Evolutionary conservation across 768 basidiomycete species (phyloP).

Genomic region (Mycena galericulata): DNA sequence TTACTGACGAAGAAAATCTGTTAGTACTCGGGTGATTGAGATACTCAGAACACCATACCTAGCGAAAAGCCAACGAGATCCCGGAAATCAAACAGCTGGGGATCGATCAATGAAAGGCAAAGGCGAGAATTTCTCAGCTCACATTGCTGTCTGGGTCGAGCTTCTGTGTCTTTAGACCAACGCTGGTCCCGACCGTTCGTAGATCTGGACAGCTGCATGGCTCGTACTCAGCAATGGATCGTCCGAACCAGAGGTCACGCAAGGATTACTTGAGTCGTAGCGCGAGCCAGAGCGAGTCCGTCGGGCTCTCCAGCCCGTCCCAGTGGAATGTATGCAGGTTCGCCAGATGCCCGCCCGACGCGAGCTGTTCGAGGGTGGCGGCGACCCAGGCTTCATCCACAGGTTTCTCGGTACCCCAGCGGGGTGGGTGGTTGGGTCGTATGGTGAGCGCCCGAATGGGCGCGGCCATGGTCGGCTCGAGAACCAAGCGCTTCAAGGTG

Average conservation of each 20-base stretch:
- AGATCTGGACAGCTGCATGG: conserved; percentile 32
- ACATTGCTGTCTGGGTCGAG: conserved; percentile 31
- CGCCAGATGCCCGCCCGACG: conserved; percentile 18
- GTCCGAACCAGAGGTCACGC: neutral
- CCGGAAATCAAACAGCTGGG: conserved; percentile 33
- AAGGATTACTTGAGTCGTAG: conserved; percentile 29
- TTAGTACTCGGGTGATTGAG: no score
- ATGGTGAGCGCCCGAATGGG: conserved; percentile 21
- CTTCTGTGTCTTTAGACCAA: conserved; percentile 32
- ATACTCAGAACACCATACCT: neutral
- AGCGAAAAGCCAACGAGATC: conserved; percentile 34
- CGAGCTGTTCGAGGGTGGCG: conserved; percentile 24
- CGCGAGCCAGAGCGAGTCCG: conserved; percentile 33
- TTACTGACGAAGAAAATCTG: neutral
- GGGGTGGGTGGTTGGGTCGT: conserved; percentile 25
- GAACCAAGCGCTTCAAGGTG: conserved; percentile 10
- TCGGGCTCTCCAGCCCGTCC: conserved; percentile 36
- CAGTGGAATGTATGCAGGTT: conserved; percentile 32
- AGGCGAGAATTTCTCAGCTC: neutral
- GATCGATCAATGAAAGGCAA: neutral
- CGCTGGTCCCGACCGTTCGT: conserved; percentile 31
- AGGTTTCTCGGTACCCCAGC: conserved; percentile 26
- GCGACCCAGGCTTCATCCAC: conserved; percentile 30
- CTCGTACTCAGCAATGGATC: neutral
- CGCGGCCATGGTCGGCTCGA: conserved; percentile 9